phyloP scores from a whole-genome alignment of 148 eudicot genomes.

The Hydrangea macrophylla region DNA sequence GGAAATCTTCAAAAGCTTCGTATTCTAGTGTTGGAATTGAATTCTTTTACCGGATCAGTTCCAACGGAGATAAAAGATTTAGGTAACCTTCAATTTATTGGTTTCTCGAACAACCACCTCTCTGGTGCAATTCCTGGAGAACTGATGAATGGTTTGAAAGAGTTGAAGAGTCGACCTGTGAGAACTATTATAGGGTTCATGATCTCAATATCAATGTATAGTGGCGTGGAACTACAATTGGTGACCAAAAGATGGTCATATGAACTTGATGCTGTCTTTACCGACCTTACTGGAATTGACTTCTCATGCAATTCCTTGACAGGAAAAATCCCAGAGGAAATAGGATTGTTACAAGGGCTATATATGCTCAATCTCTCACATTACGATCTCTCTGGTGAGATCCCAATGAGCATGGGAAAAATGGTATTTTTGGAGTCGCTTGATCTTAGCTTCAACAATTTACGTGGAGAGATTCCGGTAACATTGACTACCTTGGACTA shows the following conservation, averaged over 20 bases:
- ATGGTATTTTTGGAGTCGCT: background rate
- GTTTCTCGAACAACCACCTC: background rate
- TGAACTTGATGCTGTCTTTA: background rate
- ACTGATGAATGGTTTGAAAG: background rate
- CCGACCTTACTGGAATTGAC: background rate
- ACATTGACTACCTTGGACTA: background rate
- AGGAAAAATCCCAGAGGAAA: background rate
- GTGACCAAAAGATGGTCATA: background rate
- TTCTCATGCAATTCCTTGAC: background rate
- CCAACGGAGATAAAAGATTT: background rate
- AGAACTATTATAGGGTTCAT: background rate
- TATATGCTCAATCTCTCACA: too few species aligned
- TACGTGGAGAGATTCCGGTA: background rate
- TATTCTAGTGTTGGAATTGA: background rate
- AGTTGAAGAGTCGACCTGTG: background rate
- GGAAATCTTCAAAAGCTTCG: background rate
- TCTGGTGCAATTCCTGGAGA: background rate
- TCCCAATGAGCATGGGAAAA: background rate
- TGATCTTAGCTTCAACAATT: background rate
- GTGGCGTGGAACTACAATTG: background rate
- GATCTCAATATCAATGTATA: background rate
- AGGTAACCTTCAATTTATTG: background rate
- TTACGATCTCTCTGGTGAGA: background rate
- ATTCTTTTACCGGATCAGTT: background rate
- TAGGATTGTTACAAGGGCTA: background rate